Evolutionary conservation across 2,329 filamentous ascomycete genomes (phyloP).

Genomic region (Phyllosticta paracitricarpa): DNA sequence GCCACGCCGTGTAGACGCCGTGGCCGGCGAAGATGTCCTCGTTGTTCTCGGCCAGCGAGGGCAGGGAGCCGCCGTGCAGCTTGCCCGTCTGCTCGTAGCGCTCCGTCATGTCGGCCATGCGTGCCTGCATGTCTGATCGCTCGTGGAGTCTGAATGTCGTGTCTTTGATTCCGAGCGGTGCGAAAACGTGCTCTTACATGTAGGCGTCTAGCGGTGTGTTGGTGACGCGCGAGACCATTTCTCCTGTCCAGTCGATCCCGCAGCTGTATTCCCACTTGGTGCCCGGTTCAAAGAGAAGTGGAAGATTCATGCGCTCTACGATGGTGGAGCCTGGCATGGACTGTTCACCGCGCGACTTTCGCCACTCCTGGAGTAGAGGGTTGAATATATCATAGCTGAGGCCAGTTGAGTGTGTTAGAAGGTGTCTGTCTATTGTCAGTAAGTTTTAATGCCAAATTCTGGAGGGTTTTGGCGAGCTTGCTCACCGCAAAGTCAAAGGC

Average conservation of each 20-base stretch:
- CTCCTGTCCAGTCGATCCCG: slow-evolving; percentile 18
- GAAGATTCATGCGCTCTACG: slow-evolving; percentile 12
- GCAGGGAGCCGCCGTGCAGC: slow-evolving; percentile 1
- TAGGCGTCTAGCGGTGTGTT: slow-evolving; percentile 16
- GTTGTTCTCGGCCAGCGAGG: slow-evolving; percentile 10
- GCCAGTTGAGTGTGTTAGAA: slow-evolving; percentile 21
- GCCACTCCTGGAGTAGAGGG: slow-evolving; percentile 11
- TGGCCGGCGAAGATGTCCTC: slow-evolving; percentile 7
- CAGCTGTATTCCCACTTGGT: slow-evolving; percentile 16
- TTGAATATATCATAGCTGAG: slow-evolving; percentile 17
- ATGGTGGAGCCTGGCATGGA: slow-evolving; percentile 10
- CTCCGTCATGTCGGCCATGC: slow-evolving; percentile 15
- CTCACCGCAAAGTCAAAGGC: slow-evolving; percentile 7
- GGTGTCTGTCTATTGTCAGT: slow-evolving; percentile 10
- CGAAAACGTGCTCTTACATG: slow-evolving; percentile 18
- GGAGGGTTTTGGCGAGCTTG: not conserved
- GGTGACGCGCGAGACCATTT: slow-evolving; percentile 18
- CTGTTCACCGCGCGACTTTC: slow-evolving; percentile 12
- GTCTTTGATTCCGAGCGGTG: slow-evolving; percentile 16
- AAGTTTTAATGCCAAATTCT: slow-evolving; percentile 9
- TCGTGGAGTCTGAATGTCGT: slow-evolving; percentile 15
- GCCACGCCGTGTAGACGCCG: slow-evolving; percentile 10
- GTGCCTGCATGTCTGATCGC: slow-evolving; percentile 6
- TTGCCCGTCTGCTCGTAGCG: slow-evolving; percentile 16
- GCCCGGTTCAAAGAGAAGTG: slow-evolving; percentile 20